Conservation (phyloP, 1,284 basidiomycete genomes). For the Moesziomyces parantarcticus region DNA sequence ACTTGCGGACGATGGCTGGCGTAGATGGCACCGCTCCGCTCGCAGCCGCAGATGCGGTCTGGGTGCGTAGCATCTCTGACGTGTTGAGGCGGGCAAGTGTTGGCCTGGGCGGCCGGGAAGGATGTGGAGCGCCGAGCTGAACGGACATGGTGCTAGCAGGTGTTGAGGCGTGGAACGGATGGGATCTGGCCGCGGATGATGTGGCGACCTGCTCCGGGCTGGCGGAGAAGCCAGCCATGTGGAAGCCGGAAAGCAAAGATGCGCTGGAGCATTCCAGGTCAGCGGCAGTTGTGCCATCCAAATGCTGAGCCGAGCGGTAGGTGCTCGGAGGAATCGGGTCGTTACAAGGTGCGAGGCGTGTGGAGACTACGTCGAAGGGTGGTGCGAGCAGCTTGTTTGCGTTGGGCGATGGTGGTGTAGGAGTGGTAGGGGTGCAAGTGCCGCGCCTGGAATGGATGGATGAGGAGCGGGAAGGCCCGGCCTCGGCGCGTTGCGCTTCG, state of each 20-base stretch:
- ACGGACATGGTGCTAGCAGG: too few relatives aligned
- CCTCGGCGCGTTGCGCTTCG: slow-evolving; percentile 2
- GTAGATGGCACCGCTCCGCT: slow-evolving; percentile 6
- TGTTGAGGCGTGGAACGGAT: not conserved
- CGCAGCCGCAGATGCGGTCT: slow-evolving; percentile 7
- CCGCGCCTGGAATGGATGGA: slow-evolving; percentile 12
- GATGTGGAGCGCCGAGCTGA: not conserved
- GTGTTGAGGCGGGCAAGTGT: slow-evolving; percentile 50
- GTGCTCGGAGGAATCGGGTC: too few relatives aligned
- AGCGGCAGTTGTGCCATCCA: too few relatives aligned
- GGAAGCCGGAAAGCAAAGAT: not conserved
- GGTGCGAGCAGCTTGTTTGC: slow-evolving; percentile 8
- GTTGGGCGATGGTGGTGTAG: slow-evolving; percentile 12
- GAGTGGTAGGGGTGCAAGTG: not conserved
- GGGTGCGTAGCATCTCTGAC: slow-evolving; percentile 44
- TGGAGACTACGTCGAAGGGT: slow-evolving; percentile 1
- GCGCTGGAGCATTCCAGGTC: too few relatives aligned
- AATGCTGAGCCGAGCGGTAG: too few relatives aligned
- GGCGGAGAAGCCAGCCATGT: not conserved
- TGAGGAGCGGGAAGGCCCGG: slow-evolving; percentile 10
- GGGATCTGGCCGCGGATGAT: not conserved
- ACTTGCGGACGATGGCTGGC: slow-evolving; percentile 13
- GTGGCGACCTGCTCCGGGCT: slow-evolving; percentile 5
- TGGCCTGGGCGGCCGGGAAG: slow-evolving; percentile 24
- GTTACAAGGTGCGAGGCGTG: not conserved